Base-by-base conservation (phyloP, 495 filamentous ascomycete species). In the Penicillium atrosanguineum region DNA sequence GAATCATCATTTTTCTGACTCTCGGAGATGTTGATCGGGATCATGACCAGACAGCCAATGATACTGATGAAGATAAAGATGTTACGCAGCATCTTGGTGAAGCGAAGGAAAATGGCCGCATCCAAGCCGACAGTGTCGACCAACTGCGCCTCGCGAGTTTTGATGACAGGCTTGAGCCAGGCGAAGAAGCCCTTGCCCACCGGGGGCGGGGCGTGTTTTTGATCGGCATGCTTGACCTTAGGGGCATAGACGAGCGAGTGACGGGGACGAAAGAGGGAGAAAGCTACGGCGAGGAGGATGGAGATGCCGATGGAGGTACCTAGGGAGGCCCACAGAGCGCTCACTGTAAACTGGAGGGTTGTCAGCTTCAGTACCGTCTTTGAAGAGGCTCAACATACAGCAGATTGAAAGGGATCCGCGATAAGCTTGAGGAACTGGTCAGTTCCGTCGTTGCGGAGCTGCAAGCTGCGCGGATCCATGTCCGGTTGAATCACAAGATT, bases 221-320 rank as follows among this genome's bases (percentile, higher is more conserved):
- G 83, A 66, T 98, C 91, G 57, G 89, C 90, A 78, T 96, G 86
- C 62, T 94, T 95, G 55, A 95, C 78, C 61, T 96, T 95, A 36
- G 94, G 94, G 5, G 95, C 92, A 69, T 98, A 98, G 39, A 97
- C 91, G 58, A 90, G 77, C 39, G 82, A 85, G 64, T 97, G 91
- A 66, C 90, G 90, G 5, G 95, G 94, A 55, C 95, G 87, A 43
- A 98, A 77, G 52, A 95, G 74, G 62, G 87, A 96, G 79, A 97
- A 98, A 61, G 82, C 70, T 49, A 95, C 59, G 48, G 88, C 80
- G 56, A 96, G 86, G 53, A 85, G 60, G 55, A 83, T 51, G 21
- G 90, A 88, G 56, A 90, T 74, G 47, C 80, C 86, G 39, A 96
- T 48, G n/a, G 94, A 93, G 29, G 88, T 91, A 42, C 75, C 87